Base-by-base conservation (phyloP, 495 filamentous ascomycete genomes). In the Neurospora sp. region DNA sequence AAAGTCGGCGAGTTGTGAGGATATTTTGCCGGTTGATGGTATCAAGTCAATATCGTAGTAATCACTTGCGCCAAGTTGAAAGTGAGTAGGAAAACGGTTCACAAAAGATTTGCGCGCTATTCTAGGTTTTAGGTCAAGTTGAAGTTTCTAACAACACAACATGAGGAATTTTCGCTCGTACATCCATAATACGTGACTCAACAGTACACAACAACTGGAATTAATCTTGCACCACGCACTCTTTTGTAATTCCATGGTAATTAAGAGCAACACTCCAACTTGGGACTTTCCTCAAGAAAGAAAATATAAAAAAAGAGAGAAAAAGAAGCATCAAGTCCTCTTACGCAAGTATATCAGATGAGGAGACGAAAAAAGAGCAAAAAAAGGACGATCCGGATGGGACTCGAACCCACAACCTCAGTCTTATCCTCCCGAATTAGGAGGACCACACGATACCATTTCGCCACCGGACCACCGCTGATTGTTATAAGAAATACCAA, bases 401-500 rank as follows among this genome's bases (percentile, higher is more conserved):
- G 83, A 84, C 82, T 84, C 83, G 82, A 84, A 84, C 83, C 82
- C 82, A 82, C 82, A 84, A 84, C 82, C 82, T 83, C 79, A 83
- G 79, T 80, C 80, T 84, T 73, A 73, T 74, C 77, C 69, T 75
- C 72, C 23, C 39, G 48, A 69, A 76, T 72, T 84, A 84, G 83
- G 82, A 84, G 83, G 79, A 79, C 80, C 79, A 80, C 81, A 79
- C 81, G 81, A 82, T 84, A 84, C 83, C 82, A 83, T 84, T 83
- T 81, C 81, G 81, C 82, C 81, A 84, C 83, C 73, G 79, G 78
- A 78, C 82, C 82, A 62, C 54, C 54, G 6, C 54, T 62, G 12
- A 62, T 62, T 35, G 54, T 62, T 62, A 27, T 16, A 35, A 4
- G 54, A 62, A 35, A 62, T 62, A 27, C 12, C 2, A 18, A 16